Conservation (phyloP, 202 grass and related monocot genomes). For the Bolboschoenoplectus hybrid region DNA sequence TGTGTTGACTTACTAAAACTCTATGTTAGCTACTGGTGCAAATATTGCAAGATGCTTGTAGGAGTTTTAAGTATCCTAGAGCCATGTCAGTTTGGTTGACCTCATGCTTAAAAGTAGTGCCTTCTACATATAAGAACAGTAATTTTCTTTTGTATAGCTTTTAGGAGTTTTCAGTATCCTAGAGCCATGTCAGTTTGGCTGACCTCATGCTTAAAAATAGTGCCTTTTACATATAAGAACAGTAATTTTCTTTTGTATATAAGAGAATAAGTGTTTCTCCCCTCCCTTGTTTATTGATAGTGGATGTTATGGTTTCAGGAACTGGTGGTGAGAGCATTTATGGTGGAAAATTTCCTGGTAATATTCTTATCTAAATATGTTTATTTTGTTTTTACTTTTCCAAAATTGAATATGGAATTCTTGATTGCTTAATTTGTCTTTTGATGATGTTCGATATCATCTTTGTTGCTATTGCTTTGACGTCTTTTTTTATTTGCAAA, state of each 20-base stretch:
- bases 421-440: conserved; percentile 21
- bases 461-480: conserved; percentile 24
- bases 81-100: conserved; percentile 19
- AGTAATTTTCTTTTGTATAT: conserved; percentile 19
- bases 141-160: conserved; percentile 23
- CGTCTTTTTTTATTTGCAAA: conserved; percentile 18
- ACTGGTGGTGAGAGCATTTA: conserved; percentile 92
- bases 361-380: conserved; percentile 35
- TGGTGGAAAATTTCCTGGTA: conserved; percentile 84
- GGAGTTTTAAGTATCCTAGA: background rate
- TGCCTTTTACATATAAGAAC: background rate
- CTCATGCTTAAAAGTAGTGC: conserved; percentile 31
- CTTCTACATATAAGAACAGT: background rate
- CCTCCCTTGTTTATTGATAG: conserved; percentile 30
- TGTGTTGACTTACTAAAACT: conserved; percentile 13
- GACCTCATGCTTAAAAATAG: conserved; percentile 24
- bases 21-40: background rate
- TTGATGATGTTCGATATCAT: conserved; percentile 10
- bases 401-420: conserved; percentile 23
- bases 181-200: conserved; percentile 22
- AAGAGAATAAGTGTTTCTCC: conserved; percentile 19
- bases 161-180: background rate
- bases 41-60: background rate
- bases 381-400: conserved; percentile 7
- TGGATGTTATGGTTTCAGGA: conserved; percentile 59